Percentiles rank a stretch among this genome's conserved stretches.
Conservation (phyloP, 768 basidiomycete species). For the Pholiota microspora region DNA sequence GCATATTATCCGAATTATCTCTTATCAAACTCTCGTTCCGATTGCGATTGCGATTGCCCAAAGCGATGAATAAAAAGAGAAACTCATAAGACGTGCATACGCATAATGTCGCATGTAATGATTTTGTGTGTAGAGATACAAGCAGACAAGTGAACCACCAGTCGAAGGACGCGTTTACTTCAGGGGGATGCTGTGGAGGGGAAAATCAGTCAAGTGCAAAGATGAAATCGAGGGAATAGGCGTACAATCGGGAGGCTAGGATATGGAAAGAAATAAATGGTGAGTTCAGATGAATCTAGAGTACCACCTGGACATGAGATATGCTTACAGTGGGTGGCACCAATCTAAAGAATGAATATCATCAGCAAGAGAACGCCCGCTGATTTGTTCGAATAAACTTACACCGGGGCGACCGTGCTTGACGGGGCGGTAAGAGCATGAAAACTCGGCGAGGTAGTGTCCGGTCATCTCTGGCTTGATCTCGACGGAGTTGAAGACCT, state of each 20-base stretch:
- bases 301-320: neutral
- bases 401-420: conserved; percentile 99
- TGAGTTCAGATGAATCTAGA: neutral
- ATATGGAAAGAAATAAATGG: neutral
- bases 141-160: conserved; percentile 17
- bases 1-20: neutral
- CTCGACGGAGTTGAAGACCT: conserved; percentile 96
- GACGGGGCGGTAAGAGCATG: conserved; percentile 96
- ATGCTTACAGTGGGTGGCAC: conserved; percentile 71
- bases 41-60: conserved; percentile 1
- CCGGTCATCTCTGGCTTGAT: conserved; percentile 99
- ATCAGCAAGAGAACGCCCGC: conserved; percentile 9
- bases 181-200: conserved; percentile 78
- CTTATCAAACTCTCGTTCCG: neutral
- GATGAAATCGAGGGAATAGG: conserved; percentile 14
- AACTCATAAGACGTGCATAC: conserved; percentile 20
- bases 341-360: conserved; percentile 51
- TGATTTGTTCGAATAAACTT: conserved; percentile 32
- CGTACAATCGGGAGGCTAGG: conserved; percentile 67
- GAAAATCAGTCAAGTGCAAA: conserved; percentile 14
- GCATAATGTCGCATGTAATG: conserved; percentile 24
- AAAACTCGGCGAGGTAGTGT: conserved; percentile 98
- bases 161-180: conserved; percentile 58
- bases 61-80: conserved; percentile 29
- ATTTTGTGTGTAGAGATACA: conserved; percentile 23